phyloP scores from a whole-genome alignment of 2,329 filamentous ascomycete species.

The Beauveria brongniartii region DNA sequence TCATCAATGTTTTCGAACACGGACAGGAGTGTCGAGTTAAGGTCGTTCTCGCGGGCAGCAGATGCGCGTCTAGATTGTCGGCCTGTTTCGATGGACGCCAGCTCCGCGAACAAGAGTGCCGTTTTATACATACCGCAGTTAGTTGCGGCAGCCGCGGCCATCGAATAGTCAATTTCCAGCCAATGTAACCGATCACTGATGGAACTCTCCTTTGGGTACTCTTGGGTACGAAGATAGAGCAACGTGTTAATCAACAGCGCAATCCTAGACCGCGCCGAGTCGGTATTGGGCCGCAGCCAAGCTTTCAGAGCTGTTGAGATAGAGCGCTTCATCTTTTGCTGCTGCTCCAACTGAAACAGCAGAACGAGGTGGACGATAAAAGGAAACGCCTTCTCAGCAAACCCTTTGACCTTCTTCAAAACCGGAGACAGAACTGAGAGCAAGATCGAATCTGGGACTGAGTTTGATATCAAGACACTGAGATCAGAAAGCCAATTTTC shows the following conservation, averaged over 20 bases:
- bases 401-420: slow-evolving; percentile 54
- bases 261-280: slow-evolving; percentile 50
- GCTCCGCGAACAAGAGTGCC: slow-evolving; percentile 75
- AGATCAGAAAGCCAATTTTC: slow-evolving; percentile 54
- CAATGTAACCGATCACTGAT: slow-evolving; percentile 72
- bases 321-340: slow-evolving; percentile 48
- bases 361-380: slow-evolving; percentile 81
- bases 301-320: slow-evolving; percentile 58
- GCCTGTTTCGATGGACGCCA: slow-evolving; percentile 49
- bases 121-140: slow-evolving; percentile 80
- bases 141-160: slow-evolving; percentile 63
- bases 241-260: slow-evolving; percentile 70
- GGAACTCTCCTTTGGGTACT: slow-evolving; percentile 64
- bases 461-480: slow-evolving; percentile 52
- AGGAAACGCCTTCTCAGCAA: slow-evolving; percentile 70
- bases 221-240: slow-evolving; percentile 80
- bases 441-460: slow-evolving; percentile 55
- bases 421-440: slow-evolving; percentile 61
- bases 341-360: slow-evolving; percentile 54
- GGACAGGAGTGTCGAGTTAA: slow-evolving; percentile 62
- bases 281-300: slow-evolving; percentile 45
- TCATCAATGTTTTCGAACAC: slow-evolving; percentile 94
- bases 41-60: slow-evolving; percentile 41
- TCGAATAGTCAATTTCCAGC: slow-evolving; percentile 73
- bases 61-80: slow-evolving; percentile 61